A percentile compares a stretch with the other conserved stretches of the same genome.
These are phyloP conservation scores for Macrolepiota dolichaula DNA, from an alignment of 768 basidiomycete species.

Conservation along the genomic window DNA sequence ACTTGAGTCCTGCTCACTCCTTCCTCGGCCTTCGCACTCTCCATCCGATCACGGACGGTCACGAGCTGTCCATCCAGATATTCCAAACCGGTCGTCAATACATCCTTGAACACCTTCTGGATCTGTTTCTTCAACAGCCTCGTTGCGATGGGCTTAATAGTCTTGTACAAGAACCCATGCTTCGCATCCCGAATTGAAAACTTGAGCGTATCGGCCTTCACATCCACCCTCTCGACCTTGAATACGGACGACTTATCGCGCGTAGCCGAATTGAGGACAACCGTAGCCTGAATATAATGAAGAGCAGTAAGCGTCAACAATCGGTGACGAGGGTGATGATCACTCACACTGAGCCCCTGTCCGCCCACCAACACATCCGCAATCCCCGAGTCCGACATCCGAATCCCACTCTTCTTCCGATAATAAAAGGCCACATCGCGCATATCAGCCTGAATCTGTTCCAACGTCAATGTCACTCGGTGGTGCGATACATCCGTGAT, in stretches of 20 bases:
- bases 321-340: background rate
- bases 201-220: slow-evolving; percentile 85
- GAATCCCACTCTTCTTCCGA: slow-evolving; percentile 80
- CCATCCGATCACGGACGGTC: slow-evolving; percentile 78
- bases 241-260: slow-evolving; percentile 69
- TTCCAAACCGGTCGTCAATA: slow-evolving; percentile 77
- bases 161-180: slow-evolving; percentile 87
- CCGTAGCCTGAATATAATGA: slow-evolving; percentile 38
- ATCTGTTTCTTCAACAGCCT: slow-evolving; percentile 78
- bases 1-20: slow-evolving; percentile 39
- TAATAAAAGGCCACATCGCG: slow-evolving; percentile 92
- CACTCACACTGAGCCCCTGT: slow-evolving; percentile 64
- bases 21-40: slow-evolving; percentile 44
- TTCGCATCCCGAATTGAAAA: slow-evolving; percentile 90
- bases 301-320: background rate
- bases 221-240: slow-evolving; percentile 65
- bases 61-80: slow-evolving; percentile 89
- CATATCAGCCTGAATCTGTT: slow-evolving; percentile 92
- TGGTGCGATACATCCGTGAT: slow-evolving; percentile 63
- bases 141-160: slow-evolving; percentile 74
- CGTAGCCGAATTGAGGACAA: slow-evolving; percentile 57
- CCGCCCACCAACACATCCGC: slow-evolving; percentile 88
- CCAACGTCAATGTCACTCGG: slow-evolving; percentile 69
- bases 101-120: slow-evolving; percentile 52
- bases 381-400: slow-evolving; percentile 76